phyloP scores from a whole-genome alignment of 306 rosid genomes.

The Dalbergia cochinchinensis region DNA sequence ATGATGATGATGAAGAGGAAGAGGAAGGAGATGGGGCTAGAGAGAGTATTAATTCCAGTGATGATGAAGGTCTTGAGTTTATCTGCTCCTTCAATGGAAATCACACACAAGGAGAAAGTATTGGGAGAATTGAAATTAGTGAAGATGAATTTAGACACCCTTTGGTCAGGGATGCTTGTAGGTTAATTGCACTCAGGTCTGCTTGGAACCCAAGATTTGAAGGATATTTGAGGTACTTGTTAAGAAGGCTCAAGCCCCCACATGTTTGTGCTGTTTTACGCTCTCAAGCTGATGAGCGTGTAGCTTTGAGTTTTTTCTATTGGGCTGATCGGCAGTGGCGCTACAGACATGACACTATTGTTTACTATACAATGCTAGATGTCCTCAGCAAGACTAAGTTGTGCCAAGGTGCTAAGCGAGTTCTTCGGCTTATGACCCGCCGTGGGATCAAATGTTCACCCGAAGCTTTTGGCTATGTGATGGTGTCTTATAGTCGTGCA shows the following conservation, averaged over 20 bases:
- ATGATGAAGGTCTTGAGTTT: conserved; percentile 55
- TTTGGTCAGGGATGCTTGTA: conserved; percentile 71
- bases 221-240: conserved; percentile 66
- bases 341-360: conserved; percentile 64
- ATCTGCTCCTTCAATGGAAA: conserved; percentile 44
- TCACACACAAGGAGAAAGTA: conserved; percentile 35
- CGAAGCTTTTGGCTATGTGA: conserved; percentile 79
- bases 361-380: conserved; percentile 75
- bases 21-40: conserved; percentile 49
- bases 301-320: conserved; percentile 79
- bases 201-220: conserved; percentile 78
- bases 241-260: conserved; percentile 80
- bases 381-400: conserved; percentile 83
- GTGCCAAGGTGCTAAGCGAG: conserved; percentile 84
- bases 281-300: conserved; percentile 75
- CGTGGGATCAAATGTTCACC: conserved; percentile 62
- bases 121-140: conserved; percentile 59
- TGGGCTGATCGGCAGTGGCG: conserved; percentile 97
- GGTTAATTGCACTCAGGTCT: conserved; percentile 71
- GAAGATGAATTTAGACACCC: conserved; percentile 77
- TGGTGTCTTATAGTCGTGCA: conserved; percentile 86
- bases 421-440: conserved; percentile 79
- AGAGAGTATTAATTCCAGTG: conserved; percentile 22
- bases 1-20: conserved; percentile 35
- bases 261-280: conserved; percentile 85